phyloP scores from a whole-genome alignment of 164 flowering plant species.

The Chimonanthus praecox region DNA sequence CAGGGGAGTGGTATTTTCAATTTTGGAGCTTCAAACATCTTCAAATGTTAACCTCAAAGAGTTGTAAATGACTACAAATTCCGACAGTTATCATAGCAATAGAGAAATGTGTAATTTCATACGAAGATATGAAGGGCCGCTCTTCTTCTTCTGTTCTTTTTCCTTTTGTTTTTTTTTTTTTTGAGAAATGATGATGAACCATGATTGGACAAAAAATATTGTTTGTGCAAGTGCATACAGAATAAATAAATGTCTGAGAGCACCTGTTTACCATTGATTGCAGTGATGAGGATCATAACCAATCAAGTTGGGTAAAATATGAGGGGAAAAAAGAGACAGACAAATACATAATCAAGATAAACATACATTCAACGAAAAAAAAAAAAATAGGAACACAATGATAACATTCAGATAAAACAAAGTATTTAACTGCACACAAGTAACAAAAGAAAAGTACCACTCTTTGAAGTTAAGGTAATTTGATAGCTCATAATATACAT shows the following conservation, averaged over 20 bases:
- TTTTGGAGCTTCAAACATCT: no score
- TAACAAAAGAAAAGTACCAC: conserved; percentile 41
- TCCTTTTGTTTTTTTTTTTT: no score
- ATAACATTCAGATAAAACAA: neutral
- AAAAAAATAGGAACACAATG: neutral
- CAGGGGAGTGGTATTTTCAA: no score
- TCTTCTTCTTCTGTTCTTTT: no score
- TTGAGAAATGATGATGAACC: no score
- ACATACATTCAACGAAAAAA: neutral
- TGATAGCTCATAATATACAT: conserved; percentile 91
- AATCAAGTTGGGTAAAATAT: neutral
- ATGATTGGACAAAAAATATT: neutral
- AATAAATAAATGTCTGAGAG: neutral
- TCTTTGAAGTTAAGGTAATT: conserved; percentile 85
- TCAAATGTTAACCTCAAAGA: no score
- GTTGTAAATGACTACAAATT: no score
- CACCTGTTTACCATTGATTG: neutral
- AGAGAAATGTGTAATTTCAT: no score
- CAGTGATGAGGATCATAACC: neutral
- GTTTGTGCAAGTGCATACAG: neutral
- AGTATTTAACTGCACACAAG: neutral
- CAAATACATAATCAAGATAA: neutral
- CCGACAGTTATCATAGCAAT: no score
- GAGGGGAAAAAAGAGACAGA: neutral
- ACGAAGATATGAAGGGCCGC: no score